Base-by-base conservation (phyloP, 306 rosid genomes). In the Prunus fruticosa region DNA sequence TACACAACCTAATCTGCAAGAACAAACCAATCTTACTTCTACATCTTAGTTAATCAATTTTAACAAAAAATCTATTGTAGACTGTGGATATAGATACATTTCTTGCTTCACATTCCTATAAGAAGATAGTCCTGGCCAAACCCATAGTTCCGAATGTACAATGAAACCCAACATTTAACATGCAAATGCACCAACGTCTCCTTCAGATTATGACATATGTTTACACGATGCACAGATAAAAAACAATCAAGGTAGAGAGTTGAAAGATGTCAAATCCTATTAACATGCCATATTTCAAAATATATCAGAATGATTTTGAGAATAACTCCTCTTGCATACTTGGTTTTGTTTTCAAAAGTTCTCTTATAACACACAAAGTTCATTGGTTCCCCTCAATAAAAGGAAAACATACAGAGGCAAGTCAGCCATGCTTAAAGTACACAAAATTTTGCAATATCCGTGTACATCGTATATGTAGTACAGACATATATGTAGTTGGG, bases 271-370 rank as follows among this genome's bases (percentile, higher is more conserved):
- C 14, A 28, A 16, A 47, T 30, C 68, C 67, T 46, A 80, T 60
- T 62, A 47, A 64, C 10, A 57, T 46, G 70, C 65, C 62, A 69
- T 41, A 73, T 72, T 27, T 52, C 14, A 70, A 63, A 75, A 23
- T 32, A 66, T 25, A 38, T 49, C 64, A 12, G 64, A 22, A 72
- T n/a, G 22, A 60, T 46, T 71, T 56, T 53, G 75, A 46, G 27
- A 46, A 67, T 51, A 23, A 46, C 68, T 58, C 56, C 72, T 1
- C 64, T 23, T 22, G 64, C 64, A 60, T 23, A 4, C 64, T 60
- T 25, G 34, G 64, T 25, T 52, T 60, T 60, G 34, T 25, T 60
- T 32, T 60, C 64, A 45, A 49, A 20, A 50, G 28, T 22, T 5
- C 3, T 73, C 20, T 60, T 34, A 54, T 14, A 19, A 60, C 19